Conservation (phyloP, 2,329 filamentous ascomycete species). For the Sclerotinia nivalis region DNA sequence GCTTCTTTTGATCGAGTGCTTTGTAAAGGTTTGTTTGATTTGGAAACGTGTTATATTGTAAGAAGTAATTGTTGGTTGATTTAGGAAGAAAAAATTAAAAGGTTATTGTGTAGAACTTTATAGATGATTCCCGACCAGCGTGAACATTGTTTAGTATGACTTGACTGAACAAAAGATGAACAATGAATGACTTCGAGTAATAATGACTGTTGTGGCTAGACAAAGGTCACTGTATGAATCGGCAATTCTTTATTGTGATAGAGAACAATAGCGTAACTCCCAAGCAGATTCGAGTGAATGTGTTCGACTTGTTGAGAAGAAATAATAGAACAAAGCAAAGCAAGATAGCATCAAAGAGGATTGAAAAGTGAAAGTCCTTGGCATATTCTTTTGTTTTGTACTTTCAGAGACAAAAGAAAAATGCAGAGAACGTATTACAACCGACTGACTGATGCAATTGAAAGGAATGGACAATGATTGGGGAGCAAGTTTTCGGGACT, state of each 20-base stretch:
- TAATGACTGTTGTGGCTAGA: constrained; percentile 22
- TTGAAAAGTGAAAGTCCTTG: background rate
- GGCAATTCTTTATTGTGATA: background rate
- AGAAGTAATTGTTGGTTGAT: constrained; percentile 4
- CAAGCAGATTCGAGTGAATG: constrained; percentile 15
- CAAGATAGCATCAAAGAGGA: background rate
- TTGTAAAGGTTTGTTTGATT: background rate
- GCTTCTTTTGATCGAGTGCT: background rate
- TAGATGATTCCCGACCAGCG: constrained; percentile 30
- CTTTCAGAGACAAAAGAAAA: constrained; percentile 1
- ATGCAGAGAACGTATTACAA: background rate
- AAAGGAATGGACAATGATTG: constrained; percentile 4
- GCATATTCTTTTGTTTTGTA: constrained; percentile 19
- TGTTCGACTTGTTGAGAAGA: background rate
- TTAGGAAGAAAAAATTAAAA: constrained; percentile 2
- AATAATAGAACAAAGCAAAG: constrained; percentile 14
- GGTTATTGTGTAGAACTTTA: constrained; percentile 21
- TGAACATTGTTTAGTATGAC: constrained; percentile 29
- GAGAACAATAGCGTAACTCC: constrained; percentile 16
- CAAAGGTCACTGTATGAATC: constrained; percentile 5
- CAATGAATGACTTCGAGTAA: constrained; percentile 23
- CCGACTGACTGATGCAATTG: background rate
- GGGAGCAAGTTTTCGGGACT: constrained; percentile 1
- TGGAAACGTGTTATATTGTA: background rate
- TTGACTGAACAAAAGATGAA: constrained; percentile 28